A percentile compares a stretch with the other conserved stretches of the same genome.
Evolutionary conservation across 805 yeast genomes (phyloP).

Genomic region (Cyberlindnera maritima): DNA sequence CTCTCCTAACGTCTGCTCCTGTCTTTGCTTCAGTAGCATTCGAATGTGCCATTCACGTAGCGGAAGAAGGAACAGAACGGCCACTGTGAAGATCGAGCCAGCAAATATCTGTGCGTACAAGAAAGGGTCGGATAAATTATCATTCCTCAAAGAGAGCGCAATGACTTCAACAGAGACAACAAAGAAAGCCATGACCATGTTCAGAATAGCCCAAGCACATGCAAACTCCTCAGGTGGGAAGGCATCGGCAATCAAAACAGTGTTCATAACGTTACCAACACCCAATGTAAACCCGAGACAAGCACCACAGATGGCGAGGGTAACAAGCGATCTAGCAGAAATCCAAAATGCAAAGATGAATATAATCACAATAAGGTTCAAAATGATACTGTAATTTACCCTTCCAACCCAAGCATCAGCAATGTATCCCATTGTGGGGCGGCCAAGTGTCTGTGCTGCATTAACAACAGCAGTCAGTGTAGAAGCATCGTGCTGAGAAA

Average conservation of each 20-base stretch:
- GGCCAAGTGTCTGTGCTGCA: constrained; percentile 46
- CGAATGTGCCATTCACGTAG: constrained; percentile 50
- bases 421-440: constrained; percentile 45
- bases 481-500: constrained; percentile 42
- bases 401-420: constrained; percentile 46
- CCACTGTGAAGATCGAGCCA: constrained; percentile 45
- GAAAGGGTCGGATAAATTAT: constrained; percentile 39
- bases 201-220: constrained; percentile 40
- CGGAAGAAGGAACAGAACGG: constrained; percentile 39
- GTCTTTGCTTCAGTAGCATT: constrained; percentile 25
- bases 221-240: constrained; percentile 35
- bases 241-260: constrained; percentile 41
- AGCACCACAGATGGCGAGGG: constrained; percentile 40
- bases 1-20: background rate
- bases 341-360: constrained; percentile 48
- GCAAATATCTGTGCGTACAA: constrained; percentile 58
- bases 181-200: constrained; percentile 31
- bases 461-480: constrained; percentile 44
- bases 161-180: constrained; percentile 53
- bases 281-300: constrained; percentile 45
- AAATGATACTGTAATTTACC: constrained; percentile 39
- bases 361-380: constrained; percentile 35
- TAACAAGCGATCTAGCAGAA: constrained; percentile 36
- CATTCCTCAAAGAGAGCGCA: constrained; percentile 44
- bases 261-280: constrained; percentile 41